Evolutionary conservation across 108 stramenopile genomes (phyloP).

Genomic region (Bacterosira constricta): DNA sequence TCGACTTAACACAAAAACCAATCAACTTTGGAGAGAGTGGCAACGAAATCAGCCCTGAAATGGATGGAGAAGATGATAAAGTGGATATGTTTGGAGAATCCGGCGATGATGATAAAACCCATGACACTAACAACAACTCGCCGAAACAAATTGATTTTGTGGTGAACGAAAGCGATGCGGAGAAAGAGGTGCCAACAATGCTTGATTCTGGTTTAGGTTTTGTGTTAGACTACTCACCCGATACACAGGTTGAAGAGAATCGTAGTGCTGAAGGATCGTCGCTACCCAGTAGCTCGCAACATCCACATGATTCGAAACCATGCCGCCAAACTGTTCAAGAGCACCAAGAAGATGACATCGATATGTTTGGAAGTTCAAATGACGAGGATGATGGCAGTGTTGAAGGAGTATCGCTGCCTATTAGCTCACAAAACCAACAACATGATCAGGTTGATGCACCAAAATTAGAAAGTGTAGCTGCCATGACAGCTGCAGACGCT

Average conservation of each 20-base stretch:
- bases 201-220: constrained; percentile 30
- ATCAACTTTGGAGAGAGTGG: too few species aligned
- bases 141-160: neutral
- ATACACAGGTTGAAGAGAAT: neutral
- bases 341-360: constrained; percentile 4
- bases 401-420: neutral
- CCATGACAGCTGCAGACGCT: constrained; percentile 25
- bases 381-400: neutral
- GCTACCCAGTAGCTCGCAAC: too few species aligned
- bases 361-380: constrained; percentile 13
- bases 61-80: neutral
- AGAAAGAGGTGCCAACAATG: neutral
- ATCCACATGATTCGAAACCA: neutral
- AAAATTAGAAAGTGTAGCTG: neutral
- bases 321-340: neutral
- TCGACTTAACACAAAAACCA: too few species aligned
- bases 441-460: too few species aligned
- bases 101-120: too few species aligned
- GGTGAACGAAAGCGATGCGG: neutral
- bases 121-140: neutral
- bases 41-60: too few species aligned
- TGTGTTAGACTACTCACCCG: constrained; percentile 26
- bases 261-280: too few species aligned
- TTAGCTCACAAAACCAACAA: neutral
- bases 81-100: constrained; percentile 8